Evolutionary conservation across 768 basidiomycete species (phyloP), one percentile per base, ranked within the genome.

Genomic region (Trametes coccinea): DNA sequence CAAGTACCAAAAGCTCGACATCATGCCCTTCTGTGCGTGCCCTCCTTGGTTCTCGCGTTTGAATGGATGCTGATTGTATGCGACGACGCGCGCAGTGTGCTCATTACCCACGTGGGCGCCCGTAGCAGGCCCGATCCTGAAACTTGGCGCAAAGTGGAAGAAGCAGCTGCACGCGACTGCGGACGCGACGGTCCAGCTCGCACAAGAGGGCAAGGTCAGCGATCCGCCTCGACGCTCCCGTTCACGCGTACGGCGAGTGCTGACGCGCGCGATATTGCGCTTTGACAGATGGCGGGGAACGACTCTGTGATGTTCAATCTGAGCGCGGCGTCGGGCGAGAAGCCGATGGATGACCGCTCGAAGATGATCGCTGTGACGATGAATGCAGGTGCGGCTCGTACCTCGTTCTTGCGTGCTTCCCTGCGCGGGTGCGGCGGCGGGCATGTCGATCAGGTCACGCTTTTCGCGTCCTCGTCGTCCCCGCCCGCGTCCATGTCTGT

Each of bases 341-440:
- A 53, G 54, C 22, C 40, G 49, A 44, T 59, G 41, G 64, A 61
- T 44, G 60, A 66, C 8, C 57, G 54, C 22, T 47, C 57, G 39
- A 66, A 59, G 56, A 62, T 66, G 60, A 62, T 66, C 57, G 64
- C 64, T 29, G 64, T 62, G 14, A 66, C 64, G 53, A 66, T 66
- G 64, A 62, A 59, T 54, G 64, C 64, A 33, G 63, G 62, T 63
- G 4, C 59, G 53, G 44, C 40, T 6, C 9, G 41, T 16, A 9
- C 16, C 56, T 16, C 37, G 3, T 17, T 22, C n/a, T 22, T 22
- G 22, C 22, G 1, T 14, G n/a, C 45, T 56, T 53, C 14, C 45
- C 5, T 27, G 10, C 29, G 39, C 56, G 37, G 37, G 10, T 44
- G 40, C 14, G 22, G 5, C 37, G 17, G 49, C 50, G 51, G 40